Conservation (phyloP, 441 rosid species). For the Corymbia calophylla region DNA sequence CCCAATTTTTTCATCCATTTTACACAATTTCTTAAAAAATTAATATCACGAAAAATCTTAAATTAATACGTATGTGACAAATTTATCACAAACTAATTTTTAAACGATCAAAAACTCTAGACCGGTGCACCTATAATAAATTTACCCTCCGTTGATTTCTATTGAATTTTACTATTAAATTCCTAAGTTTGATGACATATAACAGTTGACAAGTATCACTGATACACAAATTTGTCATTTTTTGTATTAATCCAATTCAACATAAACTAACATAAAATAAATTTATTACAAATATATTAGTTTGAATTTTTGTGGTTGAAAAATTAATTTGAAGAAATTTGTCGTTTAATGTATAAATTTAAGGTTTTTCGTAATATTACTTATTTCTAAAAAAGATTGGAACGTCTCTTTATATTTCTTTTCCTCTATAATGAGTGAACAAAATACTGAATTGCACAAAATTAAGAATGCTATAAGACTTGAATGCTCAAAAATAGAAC, state of each 20-base stretch:
- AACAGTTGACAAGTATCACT: accelerated
- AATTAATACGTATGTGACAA: accelerated
- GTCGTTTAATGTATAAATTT: accelerated
- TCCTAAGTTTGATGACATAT: accelerated
- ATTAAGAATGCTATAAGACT: background rate
- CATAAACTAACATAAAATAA: accelerated
- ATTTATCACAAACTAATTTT: no score
- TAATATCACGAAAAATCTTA: background rate
- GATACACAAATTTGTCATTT: no score
- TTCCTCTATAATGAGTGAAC: accelerated
- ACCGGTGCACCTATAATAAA: accelerated
- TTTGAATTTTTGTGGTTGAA: accelerated
- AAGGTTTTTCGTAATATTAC: no score
- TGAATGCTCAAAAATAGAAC: background rate
- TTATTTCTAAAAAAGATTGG: no score
- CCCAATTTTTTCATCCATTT: background rate
- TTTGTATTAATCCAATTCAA: no score
- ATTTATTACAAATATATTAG: accelerated
- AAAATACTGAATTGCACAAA: background rate
- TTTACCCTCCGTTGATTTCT: accelerated
- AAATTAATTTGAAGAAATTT: no score
- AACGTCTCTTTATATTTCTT: background rate
- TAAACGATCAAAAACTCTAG: accelerated
- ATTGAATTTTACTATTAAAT: no score
- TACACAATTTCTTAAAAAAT: background rate